Evolutionary conservation across 805 yeast genomes (phyloP).

Genomic region (Maudiozyma barnettii): DNA sequence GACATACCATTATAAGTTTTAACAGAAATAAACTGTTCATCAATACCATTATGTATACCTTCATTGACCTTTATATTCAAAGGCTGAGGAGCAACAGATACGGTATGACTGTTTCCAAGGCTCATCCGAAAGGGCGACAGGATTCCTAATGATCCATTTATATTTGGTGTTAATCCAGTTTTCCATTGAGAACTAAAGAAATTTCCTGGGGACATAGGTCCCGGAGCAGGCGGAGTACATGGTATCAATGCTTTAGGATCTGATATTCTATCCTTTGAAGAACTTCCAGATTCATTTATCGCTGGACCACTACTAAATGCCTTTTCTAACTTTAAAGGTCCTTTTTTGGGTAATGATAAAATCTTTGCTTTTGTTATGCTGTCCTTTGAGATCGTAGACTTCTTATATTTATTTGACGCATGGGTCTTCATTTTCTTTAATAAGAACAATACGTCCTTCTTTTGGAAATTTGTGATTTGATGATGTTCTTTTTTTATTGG

Average conservation of each 20-base stretch:
- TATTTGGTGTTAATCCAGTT: background rate
- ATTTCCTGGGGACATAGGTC: conserved; percentile 1
- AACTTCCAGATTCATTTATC: background rate
- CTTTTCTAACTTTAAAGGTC: background rate
- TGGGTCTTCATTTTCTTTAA: conserved; percentile 20
- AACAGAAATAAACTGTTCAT: background rate
- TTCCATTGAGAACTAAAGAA: background rate
- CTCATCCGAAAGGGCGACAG: background rate
- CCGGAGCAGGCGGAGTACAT: conserved; percentile 1
- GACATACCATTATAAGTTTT: background rate
- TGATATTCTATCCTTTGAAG: background rate
- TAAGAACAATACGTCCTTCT: conserved; percentile 18
- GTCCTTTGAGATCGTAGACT: background rate
- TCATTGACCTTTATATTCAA: conserved; percentile 7
- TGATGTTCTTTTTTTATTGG: background rate
- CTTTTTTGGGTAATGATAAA: background rate
- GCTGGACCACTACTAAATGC: background rate
- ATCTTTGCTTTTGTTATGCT: background rate
- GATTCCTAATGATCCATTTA: background rate
- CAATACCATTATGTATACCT: background rate
- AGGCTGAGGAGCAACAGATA: background rate
- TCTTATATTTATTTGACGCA: background rate
- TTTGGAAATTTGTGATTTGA: conserved; percentile 13
- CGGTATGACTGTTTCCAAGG: background rate
- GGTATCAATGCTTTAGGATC: background rate